A percentile compares a stretch with the other conserved stretches of the same genome.
These are phyloP conservation scores for Claviceps sp. DNA, from an alignment of 2,329 filamentous ascomycete genomes.

Conservation along the genomic window DNA sequence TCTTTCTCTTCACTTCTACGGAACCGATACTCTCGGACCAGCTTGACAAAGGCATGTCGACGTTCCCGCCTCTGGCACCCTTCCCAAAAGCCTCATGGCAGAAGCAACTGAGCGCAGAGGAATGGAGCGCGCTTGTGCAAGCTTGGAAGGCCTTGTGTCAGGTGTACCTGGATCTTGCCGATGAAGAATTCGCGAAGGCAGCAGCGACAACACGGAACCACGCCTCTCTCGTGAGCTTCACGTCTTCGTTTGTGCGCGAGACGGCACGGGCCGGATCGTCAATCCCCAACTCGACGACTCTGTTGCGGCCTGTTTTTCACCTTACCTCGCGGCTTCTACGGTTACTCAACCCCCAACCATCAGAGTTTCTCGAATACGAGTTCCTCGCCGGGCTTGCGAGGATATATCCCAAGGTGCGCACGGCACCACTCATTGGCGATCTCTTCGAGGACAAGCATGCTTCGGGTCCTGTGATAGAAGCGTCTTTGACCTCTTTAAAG, in stretches of 20 bases:
- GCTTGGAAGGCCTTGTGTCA: conserved; percentile 61
- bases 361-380: conserved; percentile 46
- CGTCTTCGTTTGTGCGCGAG: conserved; percentile 46
- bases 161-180: conserved; percentile 46
- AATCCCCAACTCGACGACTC: conserved; percentile 16
- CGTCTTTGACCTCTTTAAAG: conserved; percentile 46
- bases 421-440: conserved; percentile 32
- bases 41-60: conserved; percentile 8
- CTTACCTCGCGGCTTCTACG: conserved; percentile 45
- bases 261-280: conserved; percentile 21
- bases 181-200: conserved; percentile 38
- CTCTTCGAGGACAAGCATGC: conserved; percentile 38
- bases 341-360: conserved; percentile 18
- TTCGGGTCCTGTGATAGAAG: conserved; percentile 28
- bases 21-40: conserved; percentile 13
- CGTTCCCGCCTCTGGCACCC: conserved; percentile 54
- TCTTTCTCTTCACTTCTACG: not conserved
- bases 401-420: conserved; percentile 50
- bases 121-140: conserved; percentile 67
- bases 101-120: conserved; percentile 48
- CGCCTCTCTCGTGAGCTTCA: conserved; percentile 32
- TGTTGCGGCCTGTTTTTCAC: conserved; percentile 53
- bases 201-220: conserved; percentile 31
- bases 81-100: conserved; percentile 60
- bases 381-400: conserved; percentile 57